A percentile compares a stretch with the other conserved stretches of the same genome.
Evolutionary conservation across 2,329 filamentous ascomycete genomes (phyloP).

Genomic region (Pseudogymnoascus destructans): DNA sequence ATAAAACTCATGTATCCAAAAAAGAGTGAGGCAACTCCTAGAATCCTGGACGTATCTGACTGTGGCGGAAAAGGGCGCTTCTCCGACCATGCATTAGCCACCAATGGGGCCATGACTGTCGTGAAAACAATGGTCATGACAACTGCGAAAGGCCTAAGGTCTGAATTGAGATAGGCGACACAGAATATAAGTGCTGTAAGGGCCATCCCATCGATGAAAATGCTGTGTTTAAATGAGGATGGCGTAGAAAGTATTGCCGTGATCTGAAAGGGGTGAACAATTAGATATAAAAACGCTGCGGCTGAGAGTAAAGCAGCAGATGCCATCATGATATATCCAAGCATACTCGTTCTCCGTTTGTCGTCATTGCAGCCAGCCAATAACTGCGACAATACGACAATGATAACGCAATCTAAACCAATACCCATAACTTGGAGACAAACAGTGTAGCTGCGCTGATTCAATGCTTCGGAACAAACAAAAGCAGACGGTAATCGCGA

Average conservation of each 20-base stretch:
- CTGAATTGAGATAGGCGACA: neutral
- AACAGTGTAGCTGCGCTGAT: neutral
- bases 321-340: neutral
- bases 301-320: constrained; percentile 2
- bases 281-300: neutral
- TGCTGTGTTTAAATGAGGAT: neutral
- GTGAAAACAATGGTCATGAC: constrained; percentile 6
- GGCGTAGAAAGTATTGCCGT: neutral
- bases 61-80: constrained; percentile 10
- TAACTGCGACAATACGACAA: neutral
- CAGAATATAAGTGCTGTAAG: neutral
- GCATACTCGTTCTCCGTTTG: constrained; percentile 3
- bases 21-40: neutral
- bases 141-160: constrained; percentile 9
- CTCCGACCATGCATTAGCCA: neutral
- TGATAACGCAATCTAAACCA: constrained; percentile 9
- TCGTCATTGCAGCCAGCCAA: constrained; percentile 8
- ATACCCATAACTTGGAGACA: constrained; percentile 8
- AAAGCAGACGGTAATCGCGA: neutral
- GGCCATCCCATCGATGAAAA: constrained; percentile 1
- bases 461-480: constrained; percentile 1
- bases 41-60: neutral
- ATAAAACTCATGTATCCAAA: constrained; percentile 8
- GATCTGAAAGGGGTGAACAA: neutral
- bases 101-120: constrained; percentile 6